A percentile compares a stretch with the other conserved stretches of the same genome.
Conservation (phyloP, 345 rosid genomes). For the Lepidium africanum region DNA sequence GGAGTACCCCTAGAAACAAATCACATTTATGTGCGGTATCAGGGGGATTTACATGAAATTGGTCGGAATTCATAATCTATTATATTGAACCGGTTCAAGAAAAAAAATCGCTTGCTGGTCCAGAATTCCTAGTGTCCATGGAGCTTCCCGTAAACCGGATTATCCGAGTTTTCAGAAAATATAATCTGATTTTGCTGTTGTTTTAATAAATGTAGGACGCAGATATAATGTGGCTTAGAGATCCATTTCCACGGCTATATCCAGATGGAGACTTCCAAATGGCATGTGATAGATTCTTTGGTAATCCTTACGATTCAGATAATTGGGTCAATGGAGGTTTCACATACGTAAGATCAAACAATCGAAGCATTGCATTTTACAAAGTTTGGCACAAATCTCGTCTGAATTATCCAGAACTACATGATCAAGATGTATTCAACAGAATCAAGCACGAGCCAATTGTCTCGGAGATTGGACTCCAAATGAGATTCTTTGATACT, state of each 20-base stretch:
- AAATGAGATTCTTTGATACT: conserved; percentile 8
- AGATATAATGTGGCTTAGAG: conserved; percentile 71
- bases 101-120: too few species aligned
- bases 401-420: conserved; percentile 34
- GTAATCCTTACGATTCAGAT: conserved; percentile 29
- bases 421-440: conserved; percentile 82
- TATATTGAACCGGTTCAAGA: too few species aligned
- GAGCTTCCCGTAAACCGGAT: too few species aligned
- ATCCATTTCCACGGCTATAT: conserved; percentile 64
- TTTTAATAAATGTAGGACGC: conserved; percentile 60
- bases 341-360: conserved; percentile 47
- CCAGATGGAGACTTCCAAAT: conserved; percentile 70
- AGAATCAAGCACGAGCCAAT: conserved; percentile 42
- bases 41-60: too few species aligned
- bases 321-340: conserved; percentile 76
- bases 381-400: conserved; percentile 60
- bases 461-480: conserved; percentile 29
- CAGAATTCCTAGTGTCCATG: too few species aligned
- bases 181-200: too few species aligned
- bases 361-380: conserved; percentile 49
- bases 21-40: too few species aligned
- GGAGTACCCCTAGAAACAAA: too few species aligned
- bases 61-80: too few species aligned
- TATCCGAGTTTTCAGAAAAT: too few species aligned
- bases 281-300: conserved; percentile 55